Evolutionary conservation across 768 basidiomycete species (phyloP).

Genomic region (Tremella yokohamensis): DNA sequence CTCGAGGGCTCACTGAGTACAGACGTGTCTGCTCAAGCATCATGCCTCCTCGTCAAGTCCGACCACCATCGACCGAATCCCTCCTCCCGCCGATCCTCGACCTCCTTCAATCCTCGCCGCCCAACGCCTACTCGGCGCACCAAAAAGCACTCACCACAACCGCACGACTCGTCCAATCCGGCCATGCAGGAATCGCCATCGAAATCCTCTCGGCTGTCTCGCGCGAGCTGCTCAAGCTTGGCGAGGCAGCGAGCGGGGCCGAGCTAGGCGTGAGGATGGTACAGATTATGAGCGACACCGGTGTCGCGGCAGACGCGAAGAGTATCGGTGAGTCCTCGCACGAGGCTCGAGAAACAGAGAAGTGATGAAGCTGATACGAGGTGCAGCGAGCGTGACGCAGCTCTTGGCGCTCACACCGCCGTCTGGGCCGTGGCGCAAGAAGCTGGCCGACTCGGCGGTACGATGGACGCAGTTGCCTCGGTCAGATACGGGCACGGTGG

Average conservation of each 20-base stretch:
- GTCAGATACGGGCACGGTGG: conserved; percentile 61
- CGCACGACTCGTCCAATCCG: conserved; percentile 59
- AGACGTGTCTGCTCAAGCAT: not conserved
- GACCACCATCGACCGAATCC: conserved; percentile 29
- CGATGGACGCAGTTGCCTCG: conserved; percentile 62
- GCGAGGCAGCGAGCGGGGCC: conserved; percentile 82
- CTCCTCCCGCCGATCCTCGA: conserved; percentile 46
- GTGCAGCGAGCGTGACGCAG: conserved; percentile 79
- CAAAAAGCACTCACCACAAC: conserved; percentile 96
- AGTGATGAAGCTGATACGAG: no score
- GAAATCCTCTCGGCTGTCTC: conserved; percentile 89
- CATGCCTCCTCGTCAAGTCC: conserved; percentile 45
- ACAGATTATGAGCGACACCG: conserved; percentile 75
- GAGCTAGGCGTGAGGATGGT: conserved; percentile 77
- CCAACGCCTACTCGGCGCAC: conserved; percentile 88
- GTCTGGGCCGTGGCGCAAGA: conserved; percentile 82
- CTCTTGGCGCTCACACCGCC: conserved; percentile 81
- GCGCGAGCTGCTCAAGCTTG: conserved; percentile 78
- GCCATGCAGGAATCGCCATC: conserved; percentile 78
- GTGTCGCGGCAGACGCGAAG: conserved; percentile 68
- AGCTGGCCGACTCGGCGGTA: conserved; percentile 75
- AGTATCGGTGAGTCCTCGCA: conserved; percentile 78
- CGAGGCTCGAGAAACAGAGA: no score
- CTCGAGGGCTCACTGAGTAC: no score
- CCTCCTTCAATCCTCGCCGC: conserved; percentile 53